Evolutionary conservation across 2,329 filamentous ascomycete genomes (phyloP).

Genomic region (Epichloe baconii): DNA sequence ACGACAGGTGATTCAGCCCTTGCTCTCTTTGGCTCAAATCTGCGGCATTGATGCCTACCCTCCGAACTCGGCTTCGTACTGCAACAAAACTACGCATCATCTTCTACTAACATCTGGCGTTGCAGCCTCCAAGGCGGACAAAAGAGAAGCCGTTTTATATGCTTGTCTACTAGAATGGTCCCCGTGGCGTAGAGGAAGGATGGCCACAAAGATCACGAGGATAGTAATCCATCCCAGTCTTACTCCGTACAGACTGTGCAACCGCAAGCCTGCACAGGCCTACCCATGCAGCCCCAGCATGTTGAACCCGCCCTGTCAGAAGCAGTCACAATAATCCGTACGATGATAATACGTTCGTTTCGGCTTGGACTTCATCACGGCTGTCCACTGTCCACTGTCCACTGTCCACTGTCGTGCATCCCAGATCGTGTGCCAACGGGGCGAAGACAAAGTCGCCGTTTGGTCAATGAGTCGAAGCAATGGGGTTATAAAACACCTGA

Average conservation of each 20-base stretch:
- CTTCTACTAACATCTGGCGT: too few relatives aligned
- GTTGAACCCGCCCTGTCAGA: not conserved
- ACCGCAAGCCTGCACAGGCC: not conserved
- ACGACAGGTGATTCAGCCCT: too few relatives aligned
- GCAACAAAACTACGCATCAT: too few relatives aligned
- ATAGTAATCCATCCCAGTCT: not conserved
- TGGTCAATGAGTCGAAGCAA: not conserved
- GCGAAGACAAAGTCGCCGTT: not conserved
- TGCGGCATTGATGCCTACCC: too few relatives aligned
- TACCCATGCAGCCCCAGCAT: not conserved
- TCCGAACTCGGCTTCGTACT: too few relatives aligned
- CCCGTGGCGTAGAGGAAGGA: not conserved
- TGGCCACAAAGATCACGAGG: constrained; percentile 1
- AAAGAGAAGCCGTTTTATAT: too few relatives aligned
- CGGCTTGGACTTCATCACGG: not conserved
- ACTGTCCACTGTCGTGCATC: not conserved
- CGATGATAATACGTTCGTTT: not conserved
- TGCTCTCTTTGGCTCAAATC: too few relatives aligned
- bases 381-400: not conserved
- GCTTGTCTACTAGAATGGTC: not conserved
- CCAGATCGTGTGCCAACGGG: not conserved
- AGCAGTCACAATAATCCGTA: not conserved
- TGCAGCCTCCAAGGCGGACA: too few relatives aligned
- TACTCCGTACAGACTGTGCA: not conserved
- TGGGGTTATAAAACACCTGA: not conserved